phyloP scores from a whole-genome alignment of 2,329 filamentous ascomycete genomes.

The Pestalotiopsis sp. region DNA sequence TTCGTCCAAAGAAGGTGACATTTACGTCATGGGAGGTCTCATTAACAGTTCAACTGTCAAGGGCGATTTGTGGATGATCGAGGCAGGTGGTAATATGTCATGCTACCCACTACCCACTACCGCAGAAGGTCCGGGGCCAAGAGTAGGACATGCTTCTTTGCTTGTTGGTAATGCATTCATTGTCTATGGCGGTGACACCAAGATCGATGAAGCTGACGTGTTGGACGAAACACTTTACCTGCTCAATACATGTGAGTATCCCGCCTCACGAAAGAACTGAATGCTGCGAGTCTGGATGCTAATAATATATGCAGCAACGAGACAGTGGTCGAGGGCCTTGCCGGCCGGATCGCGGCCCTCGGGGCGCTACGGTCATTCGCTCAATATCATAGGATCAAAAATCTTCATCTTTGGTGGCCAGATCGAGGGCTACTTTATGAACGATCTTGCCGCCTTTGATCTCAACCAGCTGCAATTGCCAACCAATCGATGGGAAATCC shows the following conservation, averaged over 20 bases:
- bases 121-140: slow-evolving; percentile 89
- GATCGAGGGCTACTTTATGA: slow-evolving; percentile 97
- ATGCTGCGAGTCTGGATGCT: background rate
- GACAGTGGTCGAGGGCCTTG: slow-evolving; percentile 95
- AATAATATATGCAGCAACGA: slow-evolving; percentile 68
- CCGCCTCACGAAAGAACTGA: background rate
- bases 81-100: slow-evolving; percentile 82
- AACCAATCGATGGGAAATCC: slow-evolving; percentile 90
- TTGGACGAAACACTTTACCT: slow-evolving; percentile 96
- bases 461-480: slow-evolving; percentile 91
- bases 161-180: slow-evolving; percentile 98
- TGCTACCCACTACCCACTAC: slow-evolving; percentile 93
- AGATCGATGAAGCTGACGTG: slow-evolving; percentile 88
- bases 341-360: slow-evolving; percentile 84
- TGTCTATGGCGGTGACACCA: slow-evolving; percentile 97
- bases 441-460: slow-evolving; percentile 93
- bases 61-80: slow-evolving; percentile 96
- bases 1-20: slow-evolving; percentile 93
- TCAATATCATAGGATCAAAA: slow-evolving; percentile 96
- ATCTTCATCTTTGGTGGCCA: slow-evolving; percentile 98
- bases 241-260: slow-evolving; percentile 87
- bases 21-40: slow-evolving; percentile 96
- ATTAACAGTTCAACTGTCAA: slow-evolving; percentile 96
- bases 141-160: slow-evolving; percentile 91
- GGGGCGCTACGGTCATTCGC: slow-evolving; percentile 91